These are phyloP conservation scores for Amaranthus palmeri DNA, from an alignment of 148 eudicot species.

Conservation along the genomic window DNA sequence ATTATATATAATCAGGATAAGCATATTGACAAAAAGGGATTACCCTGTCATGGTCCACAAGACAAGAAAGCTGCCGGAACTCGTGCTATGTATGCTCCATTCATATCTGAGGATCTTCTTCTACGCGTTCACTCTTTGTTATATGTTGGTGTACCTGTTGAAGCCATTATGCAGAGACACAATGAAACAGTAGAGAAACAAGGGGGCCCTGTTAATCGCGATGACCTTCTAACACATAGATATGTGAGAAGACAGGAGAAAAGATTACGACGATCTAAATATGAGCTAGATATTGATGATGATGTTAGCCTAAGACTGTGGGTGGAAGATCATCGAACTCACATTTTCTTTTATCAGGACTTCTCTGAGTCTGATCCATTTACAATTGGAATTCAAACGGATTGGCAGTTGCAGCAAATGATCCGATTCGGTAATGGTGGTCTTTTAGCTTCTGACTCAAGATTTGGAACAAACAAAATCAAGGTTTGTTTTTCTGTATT, in stretches of 20 bases:
- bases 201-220: constrained; percentile 86
- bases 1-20: constrained; percentile 82
- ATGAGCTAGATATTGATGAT: constrained; percentile 80
- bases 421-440: constrained; percentile 78
- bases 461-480: constrained; percentile 72
- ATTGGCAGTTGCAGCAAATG: constrained; percentile 99
- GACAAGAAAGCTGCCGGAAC: constrained; percentile 88
- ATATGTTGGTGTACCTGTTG: constrained; percentile 88
- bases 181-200: constrained; percentile 82
- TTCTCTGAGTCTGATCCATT: constrained; percentile 70
- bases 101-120: constrained; percentile 89
- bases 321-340: constrained; percentile 72
- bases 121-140: constrained; percentile 74
- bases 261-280: constrained; percentile 67
- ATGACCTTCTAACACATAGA: constrained; percentile 90
- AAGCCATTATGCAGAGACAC: constrained; percentile 95
- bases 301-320: constrained; percentile 71
- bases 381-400: constrained; percentile 80
- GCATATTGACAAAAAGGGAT: constrained; percentile 76
- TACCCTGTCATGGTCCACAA: constrained; percentile 90
- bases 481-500: constrained; percentile 49
- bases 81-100: constrained; percentile 93
- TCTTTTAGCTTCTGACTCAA: constrained; percentile 73
- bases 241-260: constrained; percentile 88
- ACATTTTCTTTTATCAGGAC: constrained; percentile 76